These are phyloP conservation scores for Citrullus colocynthis DNA, from an alignment of 306 rosid genomes.

Conservation along the genomic window DNA sequence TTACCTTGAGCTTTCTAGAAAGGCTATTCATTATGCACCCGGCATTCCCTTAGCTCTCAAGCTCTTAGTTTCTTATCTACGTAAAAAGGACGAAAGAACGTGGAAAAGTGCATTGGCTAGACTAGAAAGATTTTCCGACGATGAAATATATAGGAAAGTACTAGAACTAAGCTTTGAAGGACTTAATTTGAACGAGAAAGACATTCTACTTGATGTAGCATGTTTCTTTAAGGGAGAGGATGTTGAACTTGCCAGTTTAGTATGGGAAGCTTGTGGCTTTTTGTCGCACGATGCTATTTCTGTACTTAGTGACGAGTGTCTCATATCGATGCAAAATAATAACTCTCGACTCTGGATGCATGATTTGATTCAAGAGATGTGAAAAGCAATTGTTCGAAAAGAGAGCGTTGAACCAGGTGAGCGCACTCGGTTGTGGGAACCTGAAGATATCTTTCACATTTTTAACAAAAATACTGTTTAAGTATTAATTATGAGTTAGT, in stretches of 20 bases:
- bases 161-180: neutral
- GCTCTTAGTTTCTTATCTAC: neutral
- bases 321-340: neutral
- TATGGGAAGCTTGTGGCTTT: neutral
- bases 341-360: neutral
- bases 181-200: neutral
- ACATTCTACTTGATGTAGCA: neutral
- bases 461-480: neutral
- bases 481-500: neutral
- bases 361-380: neutral
- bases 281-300: neutral
- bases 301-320: neutral
- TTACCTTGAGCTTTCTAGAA: neutral
- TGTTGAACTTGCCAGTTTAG: neutral
- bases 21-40: neutral
- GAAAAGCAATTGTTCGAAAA: neutral
- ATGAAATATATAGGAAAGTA: neutral
- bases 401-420: neutral
- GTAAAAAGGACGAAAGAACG: neutral
- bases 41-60: neutral
- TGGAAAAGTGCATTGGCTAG: neutral
- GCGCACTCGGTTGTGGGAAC: neutral
- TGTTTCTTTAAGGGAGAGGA: neutral
- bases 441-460: neutral
- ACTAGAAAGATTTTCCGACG: neutral